Percentiles rank a stretch among this genome's conserved stretches.
Evolutionary conservation across 495 filamentous ascomycete species (phyloP).

Genomic region (Podospora comata): DNA sequence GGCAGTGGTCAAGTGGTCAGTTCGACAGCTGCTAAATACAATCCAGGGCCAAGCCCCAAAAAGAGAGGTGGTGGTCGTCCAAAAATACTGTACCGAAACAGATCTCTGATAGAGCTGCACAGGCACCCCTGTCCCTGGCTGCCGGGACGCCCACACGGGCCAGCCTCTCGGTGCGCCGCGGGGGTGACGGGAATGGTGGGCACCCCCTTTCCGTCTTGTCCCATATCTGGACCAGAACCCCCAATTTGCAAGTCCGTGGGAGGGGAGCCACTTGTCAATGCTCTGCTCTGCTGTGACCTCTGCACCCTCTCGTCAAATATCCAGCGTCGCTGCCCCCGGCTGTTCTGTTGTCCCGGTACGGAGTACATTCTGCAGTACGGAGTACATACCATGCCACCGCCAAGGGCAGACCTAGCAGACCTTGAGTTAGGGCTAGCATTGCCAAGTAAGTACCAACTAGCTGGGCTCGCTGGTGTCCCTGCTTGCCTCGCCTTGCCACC

Average conservation of each 20-base stretch:
- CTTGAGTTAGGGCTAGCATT: constrained; percentile 5
- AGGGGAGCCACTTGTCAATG: background rate
- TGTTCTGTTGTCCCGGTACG: background rate
- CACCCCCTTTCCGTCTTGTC: background rate
- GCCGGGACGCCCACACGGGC: constrained; percentile 5
- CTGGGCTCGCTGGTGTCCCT: constrained; percentile 18
- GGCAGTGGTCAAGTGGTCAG: no score
- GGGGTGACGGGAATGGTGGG: background rate
- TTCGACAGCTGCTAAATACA: background rate
- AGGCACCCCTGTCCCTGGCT: background rate
- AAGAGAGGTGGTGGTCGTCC: background rate
- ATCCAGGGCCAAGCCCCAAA: background rate
- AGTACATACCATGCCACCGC: background rate
- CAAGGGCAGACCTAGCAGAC: constrained; percentile 1
- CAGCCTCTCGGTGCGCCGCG: constrained; percentile 2
- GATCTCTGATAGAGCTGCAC: constrained; percentile 5
- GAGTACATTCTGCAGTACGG: background rate
- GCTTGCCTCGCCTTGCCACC: constrained; percentile 12
- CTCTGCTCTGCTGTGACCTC: background rate
- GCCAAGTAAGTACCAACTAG: constrained; percentile 13
- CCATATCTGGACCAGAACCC: background rate
- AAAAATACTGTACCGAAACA: background rate
- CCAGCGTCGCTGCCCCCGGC: background rate
- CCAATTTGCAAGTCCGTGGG: background rate
- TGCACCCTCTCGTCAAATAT: background rate